Conservation (phyloP, 768 basidiomycete genomes). For the Gautieria morchelliformis region DNA sequence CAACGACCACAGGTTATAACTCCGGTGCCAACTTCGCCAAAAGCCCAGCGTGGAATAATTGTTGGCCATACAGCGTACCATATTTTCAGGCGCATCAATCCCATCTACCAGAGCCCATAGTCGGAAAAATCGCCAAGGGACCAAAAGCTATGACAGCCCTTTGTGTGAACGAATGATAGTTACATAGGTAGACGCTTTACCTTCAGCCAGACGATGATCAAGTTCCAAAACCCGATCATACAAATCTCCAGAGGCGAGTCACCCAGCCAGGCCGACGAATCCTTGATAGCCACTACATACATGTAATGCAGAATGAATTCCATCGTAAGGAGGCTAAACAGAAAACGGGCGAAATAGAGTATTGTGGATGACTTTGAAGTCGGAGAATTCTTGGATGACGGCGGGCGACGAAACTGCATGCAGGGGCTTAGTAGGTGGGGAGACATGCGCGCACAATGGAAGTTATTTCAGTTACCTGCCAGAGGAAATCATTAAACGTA, state of each 20-base stretch:
- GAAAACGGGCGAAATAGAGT: conserved; percentile 60
- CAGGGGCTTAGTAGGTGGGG: background rate
- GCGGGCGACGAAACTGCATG: conserved; percentile 53
- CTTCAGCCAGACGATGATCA: conserved; percentile 95
- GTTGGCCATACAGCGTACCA: conserved; percentile 97
- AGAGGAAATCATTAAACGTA: conserved; percentile 91
- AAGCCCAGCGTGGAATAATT: conserved; percentile 91
- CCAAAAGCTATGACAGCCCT: conserved; percentile 52
- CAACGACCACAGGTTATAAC: conserved; percentile 92
- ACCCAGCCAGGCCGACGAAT: conserved; percentile 71
- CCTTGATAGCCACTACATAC: conserved; percentile 96
- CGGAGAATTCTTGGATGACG: conserved; percentile 24
- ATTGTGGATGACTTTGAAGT: conserved; percentile 28
- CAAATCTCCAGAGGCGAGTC: conserved; percentile 71
- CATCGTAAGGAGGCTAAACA: conserved; percentile 69
- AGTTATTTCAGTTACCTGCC: conserved; percentile 55
- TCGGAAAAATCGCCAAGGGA: conserved; percentile 96
- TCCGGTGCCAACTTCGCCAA: conserved; percentile 95
- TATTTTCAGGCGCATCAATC: conserved; percentile 93
- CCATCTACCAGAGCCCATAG: conserved; percentile 85
- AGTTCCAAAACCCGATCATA: conserved; percentile 96
- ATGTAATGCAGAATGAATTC: conserved; percentile 88
- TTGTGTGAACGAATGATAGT: background rate
- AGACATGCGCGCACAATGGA: background rate
- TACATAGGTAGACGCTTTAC: conserved; percentile 29